Base-by-base conservation (phyloP, 1,139 yeast species). In the Sugiyamaella grinbergsii region DNA sequence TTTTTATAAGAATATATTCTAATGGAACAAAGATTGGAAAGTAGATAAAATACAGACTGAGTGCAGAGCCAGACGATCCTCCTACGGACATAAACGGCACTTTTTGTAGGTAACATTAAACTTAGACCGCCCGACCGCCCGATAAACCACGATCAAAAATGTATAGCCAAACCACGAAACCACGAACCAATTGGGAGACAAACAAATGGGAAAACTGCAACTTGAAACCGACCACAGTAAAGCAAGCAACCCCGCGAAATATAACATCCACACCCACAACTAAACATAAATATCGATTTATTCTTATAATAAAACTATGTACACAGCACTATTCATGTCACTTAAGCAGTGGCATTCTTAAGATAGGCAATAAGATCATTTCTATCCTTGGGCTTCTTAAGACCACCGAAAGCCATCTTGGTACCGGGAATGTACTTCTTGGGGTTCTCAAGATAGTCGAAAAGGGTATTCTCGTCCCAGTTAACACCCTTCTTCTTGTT, bases 391-490 rank as follows among this genome's bases (percentile, higher is more conserved):
- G 91, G 83, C 83, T 93, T 93, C 93, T 93, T 93, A 76, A 93
- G 84, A 78, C 98, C 98, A 79, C 97, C 98, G 69, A 93, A 93
- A 62, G 98, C 98, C 98, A 93, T 93, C 85, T 93, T 93, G 79
- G 98, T 93, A 76, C 98, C 98, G 71, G 98, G 98, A 66, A 93
- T 90, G 80, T 90, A 93, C 81, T 93, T 93, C 95, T 93, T 93
- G 79, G 98, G 98, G 88, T 93, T 94, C 78, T 86, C 95, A 76
- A 93, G 84, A 84, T 93, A 93, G 74, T 87, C 96, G 66, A 85
- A 81, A 85, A 93, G 81, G 74, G 90, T 81, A 72, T 90, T 93
- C 71, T 83, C 94, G 62, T 70, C 64, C 98, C 98, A 93, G 57
- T 65, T 67, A 60, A 91, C 95, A 70, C 91, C 95, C 79, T 90